Evolutionary conservation across 2,329 filamentous ascomycete species (phyloP), one percentile per base, ranked within the genome.

Genomic region (Shiraia sp.): DNA sequence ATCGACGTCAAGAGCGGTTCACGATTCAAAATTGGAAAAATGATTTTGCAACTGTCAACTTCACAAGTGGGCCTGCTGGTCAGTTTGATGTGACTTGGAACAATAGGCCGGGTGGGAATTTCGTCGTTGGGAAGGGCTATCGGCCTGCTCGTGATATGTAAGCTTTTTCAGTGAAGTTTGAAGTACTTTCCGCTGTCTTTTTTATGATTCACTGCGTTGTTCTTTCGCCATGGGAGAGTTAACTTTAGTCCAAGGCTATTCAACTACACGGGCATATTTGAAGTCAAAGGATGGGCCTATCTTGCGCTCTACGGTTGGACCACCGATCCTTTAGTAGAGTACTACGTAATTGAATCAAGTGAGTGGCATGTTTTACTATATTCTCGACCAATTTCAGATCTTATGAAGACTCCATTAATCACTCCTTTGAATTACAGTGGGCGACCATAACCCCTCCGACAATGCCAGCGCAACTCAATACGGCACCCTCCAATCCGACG

Each of bases 111-210:
- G 41, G 41, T 16, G 41, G 41, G 23, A 44, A 44, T 15, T 44
- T 44, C 19, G 41, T 44, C 4, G 41, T 44, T 2, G 41, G 41
- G 25, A 44, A 38, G 16, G 41, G 41, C 23, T 44, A 44, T 19
- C 41, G 41, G 15, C 41, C 41, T 28, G 41, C 15, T 4, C 22
- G 35, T 4, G 34, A 44, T 34, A 44, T 44, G 41, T 44, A 25
- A 35, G 41, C 30, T 6, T 13, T 7, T 13, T 7, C 13, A 12
- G 9, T 7, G 6, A 14, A 14, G 9, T 8, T 29, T 14, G 12
- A 29, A 13, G 4, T 6, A 13, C 8, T 29, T 7, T 13, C 27
- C 27, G n/a, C 7, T 19, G 14, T 10, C 2, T 2, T 19, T 19
- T 22, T 10, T 19, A 19, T 19, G 15, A 10, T 19, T 7, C 3